These are phyloP conservation scores for Aspergillus floridensis DNA, from an alignment of 2,329 filamentous ascomycete species.

Conservation along the genomic window DNA sequence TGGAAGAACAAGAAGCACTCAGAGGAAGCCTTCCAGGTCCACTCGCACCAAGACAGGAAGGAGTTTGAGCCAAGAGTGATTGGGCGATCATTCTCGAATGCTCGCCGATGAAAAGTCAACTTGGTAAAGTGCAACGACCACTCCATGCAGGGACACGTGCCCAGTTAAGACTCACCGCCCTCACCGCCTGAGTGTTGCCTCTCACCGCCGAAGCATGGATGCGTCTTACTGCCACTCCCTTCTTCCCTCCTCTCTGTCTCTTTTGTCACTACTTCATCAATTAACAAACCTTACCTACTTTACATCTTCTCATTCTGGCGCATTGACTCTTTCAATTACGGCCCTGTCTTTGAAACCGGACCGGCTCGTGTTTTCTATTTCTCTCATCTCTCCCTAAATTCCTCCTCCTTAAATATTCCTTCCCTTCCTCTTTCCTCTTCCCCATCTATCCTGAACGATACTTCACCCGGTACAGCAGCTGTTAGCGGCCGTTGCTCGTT, in stretches of 20 bases:
- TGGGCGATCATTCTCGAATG: no score
- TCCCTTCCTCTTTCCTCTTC: not conserved
- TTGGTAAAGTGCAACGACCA: no score
- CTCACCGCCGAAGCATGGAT: not conserved
- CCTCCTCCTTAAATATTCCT: not conserved
- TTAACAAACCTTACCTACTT: not conserved
- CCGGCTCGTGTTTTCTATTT: not conserved
- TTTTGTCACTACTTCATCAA: not conserved
- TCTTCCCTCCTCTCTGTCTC: not conserved
- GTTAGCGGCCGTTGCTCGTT: conserved; percentile 6
- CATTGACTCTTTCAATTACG: not conserved
- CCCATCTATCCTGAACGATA: not conserved
- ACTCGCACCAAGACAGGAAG: not conserved
- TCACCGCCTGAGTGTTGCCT: not conserved
- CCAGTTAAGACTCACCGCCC: not conserved
- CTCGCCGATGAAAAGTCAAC: no score
- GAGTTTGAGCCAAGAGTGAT: no score
- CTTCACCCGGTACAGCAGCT: conserved; percentile 1
- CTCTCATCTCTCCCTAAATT: not conserved
- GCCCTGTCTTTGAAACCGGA: not conserved
- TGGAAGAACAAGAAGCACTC: not conserved
- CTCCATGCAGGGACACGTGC: not conserved
- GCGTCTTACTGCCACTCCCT: not conserved
- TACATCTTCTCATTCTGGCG: not conserved
- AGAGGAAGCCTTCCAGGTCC: not conserved